Evolutionary conservation across 352 stramenopile species (phyloP), one percentile per base, ranked within the genome.

Genomic region (Globisporangium polare): DNA sequence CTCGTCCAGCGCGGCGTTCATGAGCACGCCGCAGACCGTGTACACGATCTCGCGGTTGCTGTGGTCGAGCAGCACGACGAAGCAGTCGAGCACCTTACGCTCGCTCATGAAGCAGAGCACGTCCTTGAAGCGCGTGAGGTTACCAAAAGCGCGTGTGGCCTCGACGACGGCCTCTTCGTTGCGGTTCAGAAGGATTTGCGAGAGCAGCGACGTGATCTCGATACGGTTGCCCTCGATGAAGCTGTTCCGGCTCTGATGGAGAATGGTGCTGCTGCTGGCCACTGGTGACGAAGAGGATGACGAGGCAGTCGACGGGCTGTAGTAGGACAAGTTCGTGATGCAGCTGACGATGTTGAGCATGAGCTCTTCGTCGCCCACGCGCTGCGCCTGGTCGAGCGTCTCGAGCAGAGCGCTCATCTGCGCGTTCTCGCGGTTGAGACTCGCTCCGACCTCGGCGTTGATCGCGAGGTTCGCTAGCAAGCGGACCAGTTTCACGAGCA

Each of bases 301-400:
- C 3, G 12, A 17, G 3, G 12, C n/a, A n/a, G 35, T 24, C 27
- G 46, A 9, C 24, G 26, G 22, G 58, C 60, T 42, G 60, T 74
- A 95, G 68, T 91, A 97, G 2, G 83, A 95, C n/a, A 96, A 62
- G 52, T 97, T 96, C 9, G 89, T 96, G 66, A 96, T 69, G 31
- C 82, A 91, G 62, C 84, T 94, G 9, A 96, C 85, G 4, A 90
- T 74, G 51, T 97, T 96, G 49, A 97, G 75, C 75, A 91, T 85
- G 29, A 97, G 80, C 53, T 96, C 88, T 72, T 97, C 86, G 46
- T 92, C 69, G 13, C 54, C 61, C 12, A 33, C 47, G 5, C 47
- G 46, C 33, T 78, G 68, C 15, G 74, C 58, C 15, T 66, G 47
- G 41, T 80, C 67, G 29, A 94, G 63, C 10, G 88, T 63, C 5